These are phyloP conservation scores for Mucuna pruriens DNA, from an alignment of 306 rosid species.

Conservation along the genomic window DNA sequence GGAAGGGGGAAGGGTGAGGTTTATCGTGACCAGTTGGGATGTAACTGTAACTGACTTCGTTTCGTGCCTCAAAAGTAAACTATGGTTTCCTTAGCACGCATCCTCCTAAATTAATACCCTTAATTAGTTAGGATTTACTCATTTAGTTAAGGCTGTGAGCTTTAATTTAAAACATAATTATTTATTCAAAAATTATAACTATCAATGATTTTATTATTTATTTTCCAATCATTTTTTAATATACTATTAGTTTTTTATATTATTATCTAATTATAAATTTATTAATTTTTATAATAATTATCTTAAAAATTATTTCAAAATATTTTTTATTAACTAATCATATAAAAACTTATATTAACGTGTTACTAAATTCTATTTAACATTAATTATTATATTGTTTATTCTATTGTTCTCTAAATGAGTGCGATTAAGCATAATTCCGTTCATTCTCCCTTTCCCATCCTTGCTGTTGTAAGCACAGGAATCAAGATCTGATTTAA, in stretches of 20 bases:
- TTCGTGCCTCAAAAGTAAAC: slow-evolving; percentile 40
- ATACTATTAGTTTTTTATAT: no score
- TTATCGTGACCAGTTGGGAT: slow-evolving; percentile 21
- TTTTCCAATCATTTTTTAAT: not conserved
- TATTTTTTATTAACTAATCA: no score
- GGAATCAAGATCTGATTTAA: not conserved
- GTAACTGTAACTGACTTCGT: slow-evolving; percentile 40
- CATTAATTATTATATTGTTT: not conserved
- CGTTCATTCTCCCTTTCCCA: not conserved
- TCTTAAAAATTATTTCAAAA: no score
- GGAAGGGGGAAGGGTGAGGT: not conserved
- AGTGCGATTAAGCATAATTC: not conserved
- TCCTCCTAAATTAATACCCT: not conserved
- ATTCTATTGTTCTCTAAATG: not conserved
- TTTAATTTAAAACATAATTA: not conserved
- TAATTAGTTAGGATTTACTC: not conserved
- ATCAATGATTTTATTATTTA: not conserved
- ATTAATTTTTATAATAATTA: no score
- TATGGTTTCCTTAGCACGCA: slow-evolving; percentile 21
- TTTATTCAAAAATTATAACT: not conserved
- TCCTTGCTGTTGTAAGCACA: not conserved
- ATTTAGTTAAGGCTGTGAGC: not conserved
- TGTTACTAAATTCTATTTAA: no score
- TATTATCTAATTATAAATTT: no score
- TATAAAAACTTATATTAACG: no score